Conservation (phyloP, 768 basidiomycete species). For the Filobasidium wieringae region DNA sequence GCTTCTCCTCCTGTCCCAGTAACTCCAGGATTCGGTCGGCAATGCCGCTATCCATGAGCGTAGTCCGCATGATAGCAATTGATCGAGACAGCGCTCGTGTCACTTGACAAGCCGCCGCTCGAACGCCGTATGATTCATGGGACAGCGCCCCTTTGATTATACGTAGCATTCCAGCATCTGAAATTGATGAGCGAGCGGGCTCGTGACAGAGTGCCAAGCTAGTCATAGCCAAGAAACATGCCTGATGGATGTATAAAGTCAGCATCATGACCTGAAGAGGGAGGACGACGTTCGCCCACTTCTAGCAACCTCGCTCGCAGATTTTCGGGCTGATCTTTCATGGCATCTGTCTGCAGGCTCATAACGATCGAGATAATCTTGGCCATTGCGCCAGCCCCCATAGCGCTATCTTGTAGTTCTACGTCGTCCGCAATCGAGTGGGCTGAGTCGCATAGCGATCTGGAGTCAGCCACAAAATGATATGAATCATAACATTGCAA, state of each 20-base stretch:
- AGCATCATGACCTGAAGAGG: no score
- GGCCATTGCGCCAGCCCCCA: slow-evolving; percentile 56
- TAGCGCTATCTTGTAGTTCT: slow-evolving; percentile 55
- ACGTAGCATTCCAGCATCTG: slow-evolving; percentile 50
- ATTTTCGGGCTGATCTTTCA: slow-evolving; percentile 11
- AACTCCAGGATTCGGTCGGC: slow-evolving; percentile 59
- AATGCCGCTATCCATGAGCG: slow-evolving; percentile 67
- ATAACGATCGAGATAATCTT: slow-evolving; percentile 42
- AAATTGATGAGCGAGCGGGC: slow-evolving; percentile 57
- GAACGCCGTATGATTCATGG: slow-evolving; percentile 59
- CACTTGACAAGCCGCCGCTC: slow-evolving; percentile 78
- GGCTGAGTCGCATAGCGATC: slow-evolving; percentile 42
- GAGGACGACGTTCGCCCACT: no score
- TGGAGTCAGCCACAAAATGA: neutral
- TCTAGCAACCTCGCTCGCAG: slow-evolving; percentile 8
- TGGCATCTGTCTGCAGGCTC: slow-evolving; percentile 25
- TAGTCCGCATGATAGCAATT: slow-evolving; percentile 68
- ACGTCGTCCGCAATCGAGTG: slow-evolving; percentile 60
- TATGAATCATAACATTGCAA: neutral
- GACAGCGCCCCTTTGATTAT: slow-evolving; percentile 49
- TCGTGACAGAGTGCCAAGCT: slow-evolving; percentile 61
- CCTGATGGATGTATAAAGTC: slow-evolving; percentile 49
- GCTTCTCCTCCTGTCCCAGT: slow-evolving; percentile 38
- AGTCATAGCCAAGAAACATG: slow-evolving; percentile 60
- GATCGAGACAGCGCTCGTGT: slow-evolving; percentile 67